Evolutionary conservation across 768 basidiomycete species (phyloP).

Genomic region (Mycena albidolilacea): DNA sequence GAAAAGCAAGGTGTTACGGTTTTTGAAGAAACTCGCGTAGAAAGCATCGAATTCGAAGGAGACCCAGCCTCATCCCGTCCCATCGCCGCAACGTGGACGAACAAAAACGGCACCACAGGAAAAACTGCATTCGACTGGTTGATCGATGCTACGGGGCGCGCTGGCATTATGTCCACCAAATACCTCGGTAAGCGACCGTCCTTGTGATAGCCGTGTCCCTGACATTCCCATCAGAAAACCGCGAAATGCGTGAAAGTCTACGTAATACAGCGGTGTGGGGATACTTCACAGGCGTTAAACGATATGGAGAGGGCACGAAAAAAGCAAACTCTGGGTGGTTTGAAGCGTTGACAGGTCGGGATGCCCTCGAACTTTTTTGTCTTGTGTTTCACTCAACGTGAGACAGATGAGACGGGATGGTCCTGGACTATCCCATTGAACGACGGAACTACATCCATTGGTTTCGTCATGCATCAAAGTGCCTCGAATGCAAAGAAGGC

Average conservation of each 20-base stretch:
- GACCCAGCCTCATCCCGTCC: constrained; percentile 37
- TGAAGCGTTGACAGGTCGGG: constrained; percentile 40
- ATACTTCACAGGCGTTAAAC: constrained; percentile 6
- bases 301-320: constrained; percentile 12
- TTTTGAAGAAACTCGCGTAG: constrained; percentile 51
- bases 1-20: constrained; percentile 49
- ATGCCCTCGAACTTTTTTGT: neutral
- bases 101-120: constrained; percentile 38
- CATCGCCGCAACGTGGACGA: constrained; percentile 45
- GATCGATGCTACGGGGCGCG: constrained; percentile 53
- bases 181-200: constrained; percentile 24
- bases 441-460: constrained; percentile 65
- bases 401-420: constrained; percentile 67
- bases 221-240: constrained; percentile 38
- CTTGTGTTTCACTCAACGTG: neutral
- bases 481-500: constrained; percentile 52
- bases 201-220: too few relatives aligned
- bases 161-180: constrained; percentile 55
- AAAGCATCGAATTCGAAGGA: constrained; percentile 45
- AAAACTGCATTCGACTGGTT: constrained; percentile 49
- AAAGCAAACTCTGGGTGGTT: constrained; percentile 37
- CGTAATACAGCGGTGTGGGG: constrained; percentile 51
- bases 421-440: constrained; percentile 71
- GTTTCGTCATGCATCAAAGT: constrained; percentile 62
- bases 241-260: constrained; percentile 50